Percentiles rank a stretch among this genome's conserved stretches.
phyloP scores from a whole-genome alignment of 371 early-diverging fungal species.

The Mucor indicus region DNA sequence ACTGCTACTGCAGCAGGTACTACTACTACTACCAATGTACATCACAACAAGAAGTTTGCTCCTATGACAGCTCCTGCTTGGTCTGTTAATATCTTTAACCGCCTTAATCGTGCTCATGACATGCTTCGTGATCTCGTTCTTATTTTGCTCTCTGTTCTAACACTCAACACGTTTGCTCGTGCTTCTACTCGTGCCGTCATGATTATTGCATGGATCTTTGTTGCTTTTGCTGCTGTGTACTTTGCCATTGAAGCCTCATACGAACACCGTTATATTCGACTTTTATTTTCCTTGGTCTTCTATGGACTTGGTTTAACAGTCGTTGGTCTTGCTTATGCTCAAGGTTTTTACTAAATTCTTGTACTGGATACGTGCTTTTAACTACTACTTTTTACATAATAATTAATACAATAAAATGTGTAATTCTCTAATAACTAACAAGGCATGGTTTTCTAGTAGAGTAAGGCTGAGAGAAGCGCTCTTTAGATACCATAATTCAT shows the following conservation, averaged over 20 bases:
- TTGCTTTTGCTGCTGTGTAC: conserved; percentile 41
- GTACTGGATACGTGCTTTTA: too few relatives aligned
- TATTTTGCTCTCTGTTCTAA: conserved; percentile 31
- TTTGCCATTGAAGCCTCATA: conserved; percentile 31
- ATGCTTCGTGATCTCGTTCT: conserved; percentile 36
- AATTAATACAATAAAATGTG: too few relatives aligned
- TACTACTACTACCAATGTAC: not conserved
- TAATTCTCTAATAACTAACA: too few relatives aligned
- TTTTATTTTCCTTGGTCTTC: conserved; percentile 31
- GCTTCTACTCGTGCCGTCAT: conserved; percentile 42
- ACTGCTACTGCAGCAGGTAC: not conserved
- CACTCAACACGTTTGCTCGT: conserved; percentile 43
- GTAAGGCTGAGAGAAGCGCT: too few relatives aligned
- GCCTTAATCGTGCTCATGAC: conserved; percentile 34
- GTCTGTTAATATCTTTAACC: conserved; percentile 23
- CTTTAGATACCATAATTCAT: too few relatives aligned
- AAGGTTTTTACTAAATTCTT: conserved; percentile 38
- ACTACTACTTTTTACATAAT: too few relatives aligned
- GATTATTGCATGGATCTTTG: conserved; percentile 47
- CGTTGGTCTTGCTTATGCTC: conserved; percentile 34
- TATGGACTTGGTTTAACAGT: conserved; percentile 39
- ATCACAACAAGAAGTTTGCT: not conserved
- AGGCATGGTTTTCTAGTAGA: too few relatives aligned
- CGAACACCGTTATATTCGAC: conserved; percentile 37
- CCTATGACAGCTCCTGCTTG: conserved; percentile 25